Base-by-base conservation (phyloP, 495 filamentous ascomycete genomes). In the Neurospora tetrasperma region DNA sequence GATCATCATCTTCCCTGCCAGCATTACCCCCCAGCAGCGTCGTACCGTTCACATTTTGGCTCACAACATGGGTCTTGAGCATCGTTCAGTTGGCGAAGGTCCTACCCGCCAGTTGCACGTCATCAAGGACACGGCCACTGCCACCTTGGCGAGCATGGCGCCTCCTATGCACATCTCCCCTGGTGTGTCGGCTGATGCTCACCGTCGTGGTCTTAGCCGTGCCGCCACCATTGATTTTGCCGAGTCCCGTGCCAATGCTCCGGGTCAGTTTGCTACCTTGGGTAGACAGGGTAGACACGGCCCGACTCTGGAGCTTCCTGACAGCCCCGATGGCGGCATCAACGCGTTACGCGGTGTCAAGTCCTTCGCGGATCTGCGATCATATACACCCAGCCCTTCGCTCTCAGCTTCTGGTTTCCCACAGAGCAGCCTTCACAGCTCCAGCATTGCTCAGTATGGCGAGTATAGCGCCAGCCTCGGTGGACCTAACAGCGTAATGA, bases 201-300 rank as follows among this genome's bases (percentile, higher is more conserved):
- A 90, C 72, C 88, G 94, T 71, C 92, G 94, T 42, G 91, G 89
- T 16, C 85, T 99, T 42, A 96, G 94, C 84, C 92, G 96, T 40
- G 94, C 96, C 23, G 96, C 96, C 42, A 99, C 96, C n/a, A 97
- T 96, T 76, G 95, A 98, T 82, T 99, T 99, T 83, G 94, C 92
- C 76, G 96, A 98, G 79, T 90, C 93, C 43, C 91, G 94, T 8
- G 90, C 87, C 35, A 88, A 88, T 66, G 90, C 90, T 27, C 85
- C 86, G 43, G 87, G 88, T 41, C 85, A 92, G 75, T 93, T 91
- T 80, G 89, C 88, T 76, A 89, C 92, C 1, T 85, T 96, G 66
- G 91, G 93, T 48, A 86, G 92, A 68, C 93, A 95, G 76, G 88
- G 88, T 42, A 88, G 79, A 31, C 79, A 80, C 43, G 79, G 90